phyloP scores from a whole-genome alignment of 768 basidiomycete genomes.

The Trichaptum fuscoviolaceum region DNA sequence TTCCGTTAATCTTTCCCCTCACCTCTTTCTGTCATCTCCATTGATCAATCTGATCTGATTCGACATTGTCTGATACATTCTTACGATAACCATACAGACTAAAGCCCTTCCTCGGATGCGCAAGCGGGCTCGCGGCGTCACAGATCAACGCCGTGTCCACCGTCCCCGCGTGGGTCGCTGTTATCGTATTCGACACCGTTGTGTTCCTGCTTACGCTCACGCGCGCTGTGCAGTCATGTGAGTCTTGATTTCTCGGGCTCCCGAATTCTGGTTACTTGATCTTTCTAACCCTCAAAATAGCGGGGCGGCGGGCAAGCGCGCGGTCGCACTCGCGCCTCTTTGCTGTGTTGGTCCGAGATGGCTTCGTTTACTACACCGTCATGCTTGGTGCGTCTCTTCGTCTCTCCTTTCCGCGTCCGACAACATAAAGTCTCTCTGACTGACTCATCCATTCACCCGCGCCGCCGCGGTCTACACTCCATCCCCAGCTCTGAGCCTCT shows the following conservation, averaged over 20 bases:
- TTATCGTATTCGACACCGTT: not conserved
- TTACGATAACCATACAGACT: not conserved
- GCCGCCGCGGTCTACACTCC: too few species aligned
- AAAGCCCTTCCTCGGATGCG: not conserved
- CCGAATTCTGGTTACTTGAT: too few species aligned
- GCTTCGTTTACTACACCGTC: not conserved
- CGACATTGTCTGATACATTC: not conserved
- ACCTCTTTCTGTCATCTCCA: not conserved
- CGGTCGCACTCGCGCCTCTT: not conserved
- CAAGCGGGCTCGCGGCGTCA: not conserved
- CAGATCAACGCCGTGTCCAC: not conserved
- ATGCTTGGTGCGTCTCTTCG: not conserved
- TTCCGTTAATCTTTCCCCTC: not conserved
- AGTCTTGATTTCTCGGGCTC: not conserved
- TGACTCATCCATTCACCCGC: not conserved
- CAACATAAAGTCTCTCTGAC: too few species aligned
- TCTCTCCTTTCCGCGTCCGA: too few species aligned
- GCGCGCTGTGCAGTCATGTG: not conserved
- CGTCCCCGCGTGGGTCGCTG: not conserved
- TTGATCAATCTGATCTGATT: not conserved
- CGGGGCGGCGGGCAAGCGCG: not conserved
- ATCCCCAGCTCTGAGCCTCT: not conserved
- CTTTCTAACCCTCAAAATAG: not conserved
- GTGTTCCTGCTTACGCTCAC: not conserved
- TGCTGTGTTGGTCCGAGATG: not conserved